Evolutionary conservation across 2,329 filamentous ascomycete genomes (phyloP).

Genomic region (Niveomyces coronatus): DNA sequence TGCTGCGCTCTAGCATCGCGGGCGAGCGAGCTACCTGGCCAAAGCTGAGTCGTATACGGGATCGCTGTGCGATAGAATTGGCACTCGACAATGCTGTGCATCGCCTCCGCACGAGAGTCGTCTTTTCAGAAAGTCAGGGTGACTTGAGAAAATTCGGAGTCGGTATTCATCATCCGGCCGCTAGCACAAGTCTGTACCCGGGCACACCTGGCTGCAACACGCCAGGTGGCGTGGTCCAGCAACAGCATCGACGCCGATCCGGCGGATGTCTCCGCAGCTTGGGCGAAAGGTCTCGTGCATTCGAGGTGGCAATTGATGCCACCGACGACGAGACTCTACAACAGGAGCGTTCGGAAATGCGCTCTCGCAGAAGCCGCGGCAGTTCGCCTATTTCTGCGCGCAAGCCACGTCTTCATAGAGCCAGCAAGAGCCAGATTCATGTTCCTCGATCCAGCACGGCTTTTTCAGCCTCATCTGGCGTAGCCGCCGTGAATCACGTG

Average conservation of each 20-base stretch:
- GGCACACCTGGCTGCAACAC: constrained; percentile 14
- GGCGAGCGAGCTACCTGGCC: constrained; percentile 90
- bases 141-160: constrained; percentile 40
- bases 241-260: constrained; percentile 37
- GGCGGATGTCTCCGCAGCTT: constrained; percentile 36
- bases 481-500: constrained; percentile 8
- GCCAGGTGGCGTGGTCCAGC: constrained; percentile 18
- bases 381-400: constrained; percentile 20
- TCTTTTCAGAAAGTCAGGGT: constrained; percentile 56
- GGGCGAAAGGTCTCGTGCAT: constrained; percentile 24
- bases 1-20: constrained; percentile 64
- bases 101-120: constrained; percentile 53
- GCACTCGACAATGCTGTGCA: constrained; percentile 70
- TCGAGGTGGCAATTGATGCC: constrained; percentile 25
- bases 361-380: constrained; percentile 19
- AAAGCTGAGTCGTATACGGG: constrained; percentile 72
- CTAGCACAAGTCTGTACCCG: constrained; percentile 1
- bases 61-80: constrained; percentile 80
- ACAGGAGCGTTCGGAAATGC: constrained; percentile 34
- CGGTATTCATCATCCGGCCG: constrained; percentile 15
- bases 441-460: constrained; percentile 16
- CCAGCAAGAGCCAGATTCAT: constrained; percentile 29
- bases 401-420: constrained; percentile 32
- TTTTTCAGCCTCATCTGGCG: constrained; percentile 6
- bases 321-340: constrained; percentile 35